Conservation (phyloP, 495 filamentous ascomycete species). For the Geopyxis carbonaria region DNA sequence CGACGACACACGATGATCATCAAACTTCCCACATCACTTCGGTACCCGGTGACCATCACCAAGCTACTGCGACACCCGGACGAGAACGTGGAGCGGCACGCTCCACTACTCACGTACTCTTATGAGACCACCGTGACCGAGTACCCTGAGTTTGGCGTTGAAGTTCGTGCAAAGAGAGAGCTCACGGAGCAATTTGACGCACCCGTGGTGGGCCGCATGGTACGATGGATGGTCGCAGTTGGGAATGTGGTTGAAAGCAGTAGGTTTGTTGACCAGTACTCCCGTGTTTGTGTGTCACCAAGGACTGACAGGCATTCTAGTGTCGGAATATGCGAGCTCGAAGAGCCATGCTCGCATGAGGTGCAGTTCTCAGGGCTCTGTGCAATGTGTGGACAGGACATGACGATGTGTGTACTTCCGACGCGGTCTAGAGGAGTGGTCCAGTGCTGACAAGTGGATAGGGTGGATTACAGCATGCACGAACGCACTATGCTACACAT, state of each 20-base stretch:
- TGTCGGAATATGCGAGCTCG: constrained; percentile 52
- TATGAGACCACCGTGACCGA: constrained; percentile 63
- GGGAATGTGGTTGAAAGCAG: constrained; percentile 49
- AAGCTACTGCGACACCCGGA: constrained; percentile 60
- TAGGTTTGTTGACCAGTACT: constrained; percentile 14
- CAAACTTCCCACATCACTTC: constrained; percentile 32
- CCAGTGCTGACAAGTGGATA: constrained; percentile 29
- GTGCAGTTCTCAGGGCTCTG: constrained; percentile 83
- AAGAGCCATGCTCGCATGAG: constrained; percentile 81
- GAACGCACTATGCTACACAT: constrained; percentile 82
- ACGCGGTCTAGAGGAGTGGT: not conserved
- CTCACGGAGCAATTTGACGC: constrained; percentile 66
- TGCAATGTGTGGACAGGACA: constrained; percentile 85
- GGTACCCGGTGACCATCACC: constrained; percentile 90
- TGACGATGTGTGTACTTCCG: constrained; percentile 50
- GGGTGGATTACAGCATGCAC: constrained; percentile 26
- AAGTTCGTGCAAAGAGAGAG: constrained; percentile 48
- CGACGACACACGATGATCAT: constrained; percentile 26
- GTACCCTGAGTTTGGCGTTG: constrained; percentile 51
- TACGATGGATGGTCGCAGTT: constrained; percentile 53
- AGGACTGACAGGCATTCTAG: constrained; percentile 17
- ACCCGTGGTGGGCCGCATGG: constrained; percentile 60
- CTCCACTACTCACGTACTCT: constrained; percentile 64
- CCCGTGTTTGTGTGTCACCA: not conserved
- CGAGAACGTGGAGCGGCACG: constrained; percentile 56